phyloP scores from a whole-genome alignment of 208 protist genomes.

The Trypanosoma theileri region DNA sequence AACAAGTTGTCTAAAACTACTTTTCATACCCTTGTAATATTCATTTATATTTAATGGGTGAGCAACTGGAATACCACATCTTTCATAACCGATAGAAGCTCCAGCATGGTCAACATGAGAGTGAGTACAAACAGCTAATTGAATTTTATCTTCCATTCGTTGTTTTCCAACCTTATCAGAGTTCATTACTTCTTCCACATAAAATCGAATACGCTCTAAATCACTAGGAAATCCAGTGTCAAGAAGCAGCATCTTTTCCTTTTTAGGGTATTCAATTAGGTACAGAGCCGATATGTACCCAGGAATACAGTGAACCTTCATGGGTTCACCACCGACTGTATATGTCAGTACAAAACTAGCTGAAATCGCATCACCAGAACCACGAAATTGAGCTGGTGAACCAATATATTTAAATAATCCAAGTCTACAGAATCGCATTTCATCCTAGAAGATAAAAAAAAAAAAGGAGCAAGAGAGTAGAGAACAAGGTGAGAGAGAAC shows the following conservation, averaged over 20 bases:
- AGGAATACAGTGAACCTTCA: constrained; percentile 48
- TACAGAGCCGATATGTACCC: constrained; percentile 41
- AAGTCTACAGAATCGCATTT: neutral
- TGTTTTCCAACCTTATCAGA: constrained; percentile 1
- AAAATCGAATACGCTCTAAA: constrained; percentile 40
- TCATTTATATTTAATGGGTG: constrained; percentile 31
- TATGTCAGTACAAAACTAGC: constrained; percentile 32
- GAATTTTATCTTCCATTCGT: constrained; percentile 34
- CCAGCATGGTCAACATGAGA: constrained; percentile 58
- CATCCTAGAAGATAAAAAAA: constrained; percentile 13
- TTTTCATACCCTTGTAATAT: constrained; percentile 22
- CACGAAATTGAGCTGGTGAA: constrained; percentile 26
- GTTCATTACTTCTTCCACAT: constrained; percentile 45
- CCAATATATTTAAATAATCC: constrained; percentile 35
- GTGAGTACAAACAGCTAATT: constrained; percentile 39
- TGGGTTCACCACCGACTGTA: constrained; percentile 25
- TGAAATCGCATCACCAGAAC: constrained; percentile 34
- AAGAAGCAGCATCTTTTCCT: constrained; percentile 39
- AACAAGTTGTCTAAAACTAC: constrained; percentile 28
- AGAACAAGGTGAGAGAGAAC: too few relatives aligned
- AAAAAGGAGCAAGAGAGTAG: neutral
- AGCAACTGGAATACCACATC: constrained; percentile 32
- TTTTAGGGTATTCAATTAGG: constrained; percentile 40
- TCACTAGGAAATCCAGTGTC: constrained; percentile 49
- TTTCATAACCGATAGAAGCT: constrained; percentile 29